phyloP scores from a whole-genome alignment of 495 filamentous ascomycete species.

The Neurospora intermedia region DNA sequence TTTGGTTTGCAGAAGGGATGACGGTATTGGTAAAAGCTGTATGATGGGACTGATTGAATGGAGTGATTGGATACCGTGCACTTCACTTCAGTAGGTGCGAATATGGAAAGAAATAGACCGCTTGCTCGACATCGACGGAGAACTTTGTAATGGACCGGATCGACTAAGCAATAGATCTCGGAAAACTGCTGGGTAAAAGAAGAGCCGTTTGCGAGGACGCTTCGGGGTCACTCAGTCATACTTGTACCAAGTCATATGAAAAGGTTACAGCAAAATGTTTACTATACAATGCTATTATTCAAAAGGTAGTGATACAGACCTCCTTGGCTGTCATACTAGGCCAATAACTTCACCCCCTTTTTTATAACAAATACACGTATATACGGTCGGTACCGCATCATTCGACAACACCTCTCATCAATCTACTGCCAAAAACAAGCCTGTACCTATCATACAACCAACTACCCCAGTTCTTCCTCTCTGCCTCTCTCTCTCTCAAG shows the following conservation, averaged over 20 bases:
- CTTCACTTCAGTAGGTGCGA: not conserved
- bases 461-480: not conserved
- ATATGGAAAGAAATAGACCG: not conserved
- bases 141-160: not conserved
- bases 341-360: not conserved
- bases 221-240: not conserved
- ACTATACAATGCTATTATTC: not conserved
- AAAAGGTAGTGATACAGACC: not conserved
- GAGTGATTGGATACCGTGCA: not conserved
- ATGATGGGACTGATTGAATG: not conserved
- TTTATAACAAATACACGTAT: not conserved
- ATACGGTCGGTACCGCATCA: not conserved
- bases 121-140: not conserved
- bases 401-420: not conserved
- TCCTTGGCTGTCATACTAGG: not conserved
- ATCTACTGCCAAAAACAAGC: not conserved
- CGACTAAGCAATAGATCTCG: not conserved
- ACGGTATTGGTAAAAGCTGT: not conserved
- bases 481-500: conserved; percentile 15
- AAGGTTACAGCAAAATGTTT: not conserved
- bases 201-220: not conserved
- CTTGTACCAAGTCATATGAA: not conserved
- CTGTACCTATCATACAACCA: not conserved
- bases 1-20: not conserved
- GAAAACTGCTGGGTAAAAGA: not conserved